Evolutionary conservation across 2,329 filamentous ascomycete species (phyloP), one percentile per base, ranked within the genome.

Genomic region (Talaromyces sp.): DNA sequence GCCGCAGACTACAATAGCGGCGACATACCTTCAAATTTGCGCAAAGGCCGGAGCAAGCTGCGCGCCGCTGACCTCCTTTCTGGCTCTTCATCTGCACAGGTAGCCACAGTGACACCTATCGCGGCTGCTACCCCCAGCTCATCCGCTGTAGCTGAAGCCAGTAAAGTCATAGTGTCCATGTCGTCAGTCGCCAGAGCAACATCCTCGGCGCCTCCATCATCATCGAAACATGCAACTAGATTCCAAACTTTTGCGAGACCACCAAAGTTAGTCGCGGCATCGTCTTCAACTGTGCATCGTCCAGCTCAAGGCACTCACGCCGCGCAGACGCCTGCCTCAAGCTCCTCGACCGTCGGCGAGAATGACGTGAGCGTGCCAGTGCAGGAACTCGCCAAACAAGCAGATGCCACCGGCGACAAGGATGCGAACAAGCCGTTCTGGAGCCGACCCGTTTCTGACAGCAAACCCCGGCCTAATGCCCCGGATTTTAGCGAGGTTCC

Each of bases 1-100:
- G 64, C 64, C 47, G 56, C 64, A 43, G 43, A 66, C 10, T 52
- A 62, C 59, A 62, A 58, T 45, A 60, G 64, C 45, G 60, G 60
- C 41, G 43, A 58, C 9, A 22, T 62, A 39, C 64, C 64, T 14
- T 39, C 39, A 3, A 43, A 35, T 9, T 13, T 66, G 31, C 31
- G 59, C 14, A 56, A 58, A 19, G 16, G 41, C 14, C 63, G 59
- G 11, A 22, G 39, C 19, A 57, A 62, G 45, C 33, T 64, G 57
- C 47, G 47, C n/a, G 57, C 63, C 8, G 35, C 58, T 3, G 39
- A 56, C 37, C 35, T 62, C 5, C 14, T 62, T 27, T 39, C 50
- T 7, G 63, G 39, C 7, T 61, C 63, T 47, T 47, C 50, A 22
- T 61, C 63, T 7, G 49, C 39, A 27, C 16, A 31, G 9, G 50